Evolutionary conservation across 2,329 filamentous ascomycete genomes (phyloP).

Genomic region (Sordariomycetes sp.): DNA sequence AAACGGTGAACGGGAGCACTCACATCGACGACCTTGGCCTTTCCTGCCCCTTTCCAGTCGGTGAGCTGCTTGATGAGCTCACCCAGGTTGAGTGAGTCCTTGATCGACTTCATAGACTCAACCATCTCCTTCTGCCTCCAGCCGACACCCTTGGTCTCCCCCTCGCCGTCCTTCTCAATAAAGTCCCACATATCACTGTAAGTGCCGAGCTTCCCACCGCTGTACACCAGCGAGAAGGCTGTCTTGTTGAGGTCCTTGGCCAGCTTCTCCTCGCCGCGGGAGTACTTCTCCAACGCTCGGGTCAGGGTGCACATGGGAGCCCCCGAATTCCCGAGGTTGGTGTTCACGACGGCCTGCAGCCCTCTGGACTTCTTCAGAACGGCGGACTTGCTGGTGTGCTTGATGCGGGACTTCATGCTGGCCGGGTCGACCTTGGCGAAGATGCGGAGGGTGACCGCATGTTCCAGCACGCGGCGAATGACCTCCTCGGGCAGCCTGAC

Average conservation of each 20-base stretch:
- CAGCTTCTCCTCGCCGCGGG: slow-evolving; percentile 1
- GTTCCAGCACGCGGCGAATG: slow-evolving; percentile 23
- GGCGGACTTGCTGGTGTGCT: not conserved
- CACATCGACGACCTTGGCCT: slow-evolving; percentile 8
- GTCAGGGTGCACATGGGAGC: not conserved
- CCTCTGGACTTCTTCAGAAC: not conserved
- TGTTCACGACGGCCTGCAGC: not conserved
- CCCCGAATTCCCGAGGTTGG: slow-evolving; percentile 5
- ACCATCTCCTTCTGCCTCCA: slow-evolving; percentile 2
- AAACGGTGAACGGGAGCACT: slow-evolving; percentile 3
- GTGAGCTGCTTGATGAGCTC: not conserved
- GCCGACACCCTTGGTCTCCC: not conserved
- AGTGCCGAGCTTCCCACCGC: slow-evolving; percentile 2
- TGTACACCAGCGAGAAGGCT: slow-evolving; percentile 5
- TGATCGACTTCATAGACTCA: not conserved
- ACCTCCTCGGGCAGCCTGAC: slow-evolving; percentile 25
- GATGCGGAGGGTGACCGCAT: slow-evolving; percentile 25
- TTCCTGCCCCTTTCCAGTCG: slow-evolving; percentile 7
- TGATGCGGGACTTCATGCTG: not conserved
- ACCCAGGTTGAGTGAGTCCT: not conserved
- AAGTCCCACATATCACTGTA: slow-evolving; percentile 3
- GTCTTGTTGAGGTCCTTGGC: slow-evolving; percentile 6
- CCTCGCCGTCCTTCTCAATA: slow-evolving; percentile 1
- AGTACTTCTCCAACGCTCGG: not conserved
- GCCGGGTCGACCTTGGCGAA: slow-evolving; percentile 11